Percentiles rank a stretch among this genome's conserved stretches.
Conservation (phyloP, 306 rosid genomes). For the Canavalia ensiformis region DNA sequence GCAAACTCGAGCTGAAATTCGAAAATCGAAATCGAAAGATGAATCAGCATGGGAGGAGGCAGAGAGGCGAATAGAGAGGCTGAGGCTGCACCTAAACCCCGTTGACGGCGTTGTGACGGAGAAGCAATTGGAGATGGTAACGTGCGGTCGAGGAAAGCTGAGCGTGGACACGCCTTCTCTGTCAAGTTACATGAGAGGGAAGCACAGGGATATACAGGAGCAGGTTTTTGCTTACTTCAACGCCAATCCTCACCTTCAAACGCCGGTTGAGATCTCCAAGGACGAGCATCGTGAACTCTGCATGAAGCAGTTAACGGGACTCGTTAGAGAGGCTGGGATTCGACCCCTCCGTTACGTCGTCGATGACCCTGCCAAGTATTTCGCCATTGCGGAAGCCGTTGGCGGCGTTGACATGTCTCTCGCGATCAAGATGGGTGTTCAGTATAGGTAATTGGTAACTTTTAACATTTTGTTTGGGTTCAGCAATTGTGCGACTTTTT, state of each 20-base stretch:
- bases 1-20: not conserved
- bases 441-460: constrained; percentile 66
- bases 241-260: constrained; percentile 77
- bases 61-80: constrained; percentile 65
- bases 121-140: constrained; percentile 42
- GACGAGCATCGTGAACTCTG: constrained; percentile 81
- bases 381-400: constrained; percentile 83
- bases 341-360: constrained; percentile 65
- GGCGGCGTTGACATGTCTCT: constrained; percentile 91
- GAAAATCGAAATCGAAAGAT: constrained; percentile 33
- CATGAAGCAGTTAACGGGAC: constrained; percentile 77
- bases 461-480: not conserved
- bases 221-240: constrained; percentile 68
- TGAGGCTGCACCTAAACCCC: constrained; percentile 71
- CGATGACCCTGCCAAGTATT: constrained; percentile 76
- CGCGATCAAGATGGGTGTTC: constrained; percentile 93
- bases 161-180: constrained; percentile 56
- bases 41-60: constrained; percentile 48
- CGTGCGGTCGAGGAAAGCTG: constrained; percentile 62
- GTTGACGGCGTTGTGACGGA: not conserved
- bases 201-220: constrained; percentile 77
- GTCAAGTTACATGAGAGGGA: constrained; percentile 67
- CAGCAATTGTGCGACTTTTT: not conserved
- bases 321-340: constrained; percentile 83
- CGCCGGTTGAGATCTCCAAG: constrained; percentile 82